Evolutionary conservation across 1,284 basidiomycete genomes (phyloP), one percentile per base, ranked within the genome.

Genomic region (Apiotrichum mycotoxinovorans): DNA sequence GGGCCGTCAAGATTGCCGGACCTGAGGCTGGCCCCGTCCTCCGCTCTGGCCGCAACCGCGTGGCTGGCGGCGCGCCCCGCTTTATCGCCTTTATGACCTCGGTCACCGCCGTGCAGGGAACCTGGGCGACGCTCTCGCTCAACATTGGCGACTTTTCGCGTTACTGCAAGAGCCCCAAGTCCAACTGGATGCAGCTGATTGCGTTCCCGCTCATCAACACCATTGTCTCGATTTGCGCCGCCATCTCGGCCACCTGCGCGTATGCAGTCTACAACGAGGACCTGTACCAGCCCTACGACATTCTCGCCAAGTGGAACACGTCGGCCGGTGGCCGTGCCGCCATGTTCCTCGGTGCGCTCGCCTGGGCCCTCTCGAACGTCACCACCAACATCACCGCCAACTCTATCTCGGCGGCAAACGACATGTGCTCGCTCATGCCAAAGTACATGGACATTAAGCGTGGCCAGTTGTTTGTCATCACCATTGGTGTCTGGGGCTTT

Each of bases 361-460:
- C 82, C 25, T 89, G 88, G 73, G 78, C 82, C 11, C 73, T 89
- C 27, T 83, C 85, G 18, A 86, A 85, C 18, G 78, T 88, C 49
- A 87, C 87, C 25, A 85, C 86, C 51, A 89, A 89, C 69, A 85
- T 89, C 60, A 78, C 72, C 27, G 72, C 74, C 58, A 80, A 89
- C 74, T 86, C 84, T 41, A 78, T 90, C 57, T 86, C 84, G 23
- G 86, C 87, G 2, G 87, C 87, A 1, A 91, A 89, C 72, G 85
- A 90, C 72, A 83, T 89, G 79, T 85, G 83, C 18, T 86, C 83
- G 3, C 74, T 69, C 25, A 63, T 66, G 18, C 67, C 71, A 2
- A 66, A 72, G 57, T 89, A 84, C 66, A 84, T 90, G 77, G 87
- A 89, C 70, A 88, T 90, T 65, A 79, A 82, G 22, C 80, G 88